Conservation (phyloP, 768 basidiomycete genomes). For the Suillus luteus region DNA sequence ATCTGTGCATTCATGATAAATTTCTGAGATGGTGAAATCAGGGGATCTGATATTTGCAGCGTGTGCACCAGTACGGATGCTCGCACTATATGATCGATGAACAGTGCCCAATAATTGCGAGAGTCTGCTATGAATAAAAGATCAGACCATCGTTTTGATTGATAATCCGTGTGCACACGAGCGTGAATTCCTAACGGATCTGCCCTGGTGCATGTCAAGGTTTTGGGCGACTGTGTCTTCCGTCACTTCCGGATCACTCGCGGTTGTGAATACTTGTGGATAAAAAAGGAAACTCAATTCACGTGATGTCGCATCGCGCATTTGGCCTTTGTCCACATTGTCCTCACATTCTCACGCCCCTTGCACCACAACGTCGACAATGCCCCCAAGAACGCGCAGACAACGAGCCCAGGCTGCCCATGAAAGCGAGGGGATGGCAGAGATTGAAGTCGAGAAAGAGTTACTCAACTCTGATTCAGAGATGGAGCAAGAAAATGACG, state of each 20-base stretch:
- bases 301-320: not conserved
- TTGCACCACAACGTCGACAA: constrained; percentile 8
- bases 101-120: not conserved
- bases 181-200: constrained; percentile 6
- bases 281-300: constrained; percentile 6
- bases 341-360: constrained; percentile 24
- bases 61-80: not conserved
- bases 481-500: constrained; percentile 10
- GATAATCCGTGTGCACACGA: constrained; percentile 6
- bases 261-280: not conserved
- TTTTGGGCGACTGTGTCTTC: constrained; percentile 1
- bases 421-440: constrained; percentile 21
- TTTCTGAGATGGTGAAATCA: constrained; percentile 1
- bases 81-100: not conserved
- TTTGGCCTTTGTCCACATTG: not conserved
- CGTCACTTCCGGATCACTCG: constrained; percentile 6
- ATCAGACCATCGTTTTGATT: constrained; percentile 8
- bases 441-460: not conserved
- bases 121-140: not conserved
- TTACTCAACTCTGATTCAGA: not conserved
- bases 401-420: constrained; percentile 17
- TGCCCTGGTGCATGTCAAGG: constrained; percentile 6
- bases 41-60: not conserved
- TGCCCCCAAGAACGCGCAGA: constrained; percentile 23
- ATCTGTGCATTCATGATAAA: not conserved